A percentile compares a stretch with the other conserved stretches of the same genome.
These are phyloP conservation scores for Mortierella sp. DNA, from an alignment of 371 early-diverging fungal species.

Conservation along the genomic window DNA sequence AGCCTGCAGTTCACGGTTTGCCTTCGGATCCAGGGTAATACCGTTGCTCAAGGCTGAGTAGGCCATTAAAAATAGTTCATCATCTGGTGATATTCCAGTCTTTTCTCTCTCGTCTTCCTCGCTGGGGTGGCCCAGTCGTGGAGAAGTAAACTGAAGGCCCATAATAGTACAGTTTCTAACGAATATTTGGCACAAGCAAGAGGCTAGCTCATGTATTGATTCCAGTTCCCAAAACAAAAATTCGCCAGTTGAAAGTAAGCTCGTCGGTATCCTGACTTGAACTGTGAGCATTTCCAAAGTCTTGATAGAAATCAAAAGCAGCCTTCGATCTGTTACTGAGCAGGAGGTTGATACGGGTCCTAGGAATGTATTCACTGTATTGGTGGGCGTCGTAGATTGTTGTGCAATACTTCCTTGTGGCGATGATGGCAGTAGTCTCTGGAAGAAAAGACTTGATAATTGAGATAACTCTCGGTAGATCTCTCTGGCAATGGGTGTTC, in stretches of 20 bases:
- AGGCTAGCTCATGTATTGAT: conserved; percentile 24
- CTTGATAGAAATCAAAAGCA: conserved; percentile 25
- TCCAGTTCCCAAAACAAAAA: conserved; percentile 36
- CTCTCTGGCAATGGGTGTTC: conserved; percentile 36
- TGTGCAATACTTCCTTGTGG: conserved; percentile 9
- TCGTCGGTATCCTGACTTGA: conserved; percentile 36
- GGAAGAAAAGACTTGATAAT: conserved; percentile 24
- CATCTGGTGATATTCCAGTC: conserved; percentile 35
- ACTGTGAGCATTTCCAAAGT: conserved; percentile 21
- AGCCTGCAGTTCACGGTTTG: conserved; percentile 26
- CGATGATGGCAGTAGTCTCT: conserved; percentile 24
- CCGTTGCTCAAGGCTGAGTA: conserved; percentile 41
- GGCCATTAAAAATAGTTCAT: conserved; percentile 33
- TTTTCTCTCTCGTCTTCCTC: conserved; percentile 16
- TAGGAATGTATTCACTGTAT: conserved; percentile 26
- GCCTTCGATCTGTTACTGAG: conserved; percentile 35
- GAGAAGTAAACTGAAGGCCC: conserved; percentile 28
- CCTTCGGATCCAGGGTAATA: conserved; percentile 28
- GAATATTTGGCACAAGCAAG: conserved; percentile 32
- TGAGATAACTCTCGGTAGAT: conserved; percentile 47
- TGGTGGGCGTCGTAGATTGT: conserved; percentile 10
- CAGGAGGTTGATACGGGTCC: conserved; percentile 40
- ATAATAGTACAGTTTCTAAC: conserved; percentile 25
- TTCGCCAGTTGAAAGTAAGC: conserved; percentile 3
- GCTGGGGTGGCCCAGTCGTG: background rate